Percentiles rank a stretch among this genome's conserved stretches.
These are phyloP conservation scores for Candida gorgasii DNA, from an alignment of 805 yeast species.

Conservation along the genomic window DNA sequence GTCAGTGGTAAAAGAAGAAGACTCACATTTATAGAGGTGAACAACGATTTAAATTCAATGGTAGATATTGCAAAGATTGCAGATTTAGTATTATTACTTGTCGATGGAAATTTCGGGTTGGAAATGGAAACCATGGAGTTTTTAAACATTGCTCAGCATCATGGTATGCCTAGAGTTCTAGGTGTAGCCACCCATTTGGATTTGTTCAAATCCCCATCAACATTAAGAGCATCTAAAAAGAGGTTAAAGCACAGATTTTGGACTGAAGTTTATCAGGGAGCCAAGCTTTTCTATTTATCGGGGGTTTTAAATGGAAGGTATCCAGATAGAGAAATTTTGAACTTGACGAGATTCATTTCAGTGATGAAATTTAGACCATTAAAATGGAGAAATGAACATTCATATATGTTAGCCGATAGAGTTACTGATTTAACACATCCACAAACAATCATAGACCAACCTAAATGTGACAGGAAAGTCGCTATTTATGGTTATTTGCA, in stretches of 20 bases:
- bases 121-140: conserved; percentile 99
- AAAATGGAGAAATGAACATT: conserved; percentile 99
- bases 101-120: conserved; percentile 96
- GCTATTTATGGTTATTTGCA: conserved; percentile 94
- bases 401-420: conserved; percentile 88
- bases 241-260: conserved; percentile 91
- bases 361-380: conserved; percentile 99
- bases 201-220: conserved; percentile 83
- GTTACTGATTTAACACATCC: conserved; percentile 95
- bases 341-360: conserved; percentile 86
- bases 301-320: conserved; percentile 97
- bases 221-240: conserved; percentile 88
- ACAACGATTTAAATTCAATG: conserved; percentile 93
- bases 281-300: conserved; percentile 88
- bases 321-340: conserved; percentile 94
- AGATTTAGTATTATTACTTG: conserved; percentile 81
- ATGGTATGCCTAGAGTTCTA: conserved; percentile 96
- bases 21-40: conserved; percentile 88
- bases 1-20: conserved; percentile 94
- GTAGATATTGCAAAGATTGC: conserved; percentile 94
- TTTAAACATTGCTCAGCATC: conserved; percentile 92
- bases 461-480: conserved; percentile 83
- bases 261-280: conserved; percentile 99
- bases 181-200: conserved; percentile 97
- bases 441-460: conserved; percentile 68